Evolutionary conservation across 2,329 filamentous ascomycete genomes (phyloP).

Genomic region (Acrocalymma vagum): DNA sequence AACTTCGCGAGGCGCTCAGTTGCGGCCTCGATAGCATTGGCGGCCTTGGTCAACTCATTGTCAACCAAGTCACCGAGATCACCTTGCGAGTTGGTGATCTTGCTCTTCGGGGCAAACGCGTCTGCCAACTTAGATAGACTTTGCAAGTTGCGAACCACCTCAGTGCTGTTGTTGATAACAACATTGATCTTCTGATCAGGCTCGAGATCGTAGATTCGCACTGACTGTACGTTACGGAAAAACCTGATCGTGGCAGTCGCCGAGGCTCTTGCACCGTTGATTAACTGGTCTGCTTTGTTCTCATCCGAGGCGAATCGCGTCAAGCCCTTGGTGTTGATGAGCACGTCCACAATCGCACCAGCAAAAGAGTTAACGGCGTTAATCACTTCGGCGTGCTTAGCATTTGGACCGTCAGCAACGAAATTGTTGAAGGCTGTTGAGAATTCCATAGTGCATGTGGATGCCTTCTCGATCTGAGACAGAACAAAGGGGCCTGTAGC

Average conservation of each 20-base stretch:
- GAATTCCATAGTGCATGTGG: conserved; percentile 93
- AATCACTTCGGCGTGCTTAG: conserved; percentile 88
- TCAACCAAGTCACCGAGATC: conserved; percentile 95
- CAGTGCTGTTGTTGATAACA: conserved; percentile 95
- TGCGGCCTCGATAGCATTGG: conserved; percentile 92
- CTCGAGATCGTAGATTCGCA: conserved; percentile 90
- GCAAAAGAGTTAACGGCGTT: conserved; percentile 91
- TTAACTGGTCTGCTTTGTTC: conserved; percentile 87
- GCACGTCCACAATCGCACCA: conserved; percentile 89
- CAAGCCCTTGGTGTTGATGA: conserved; percentile 95
- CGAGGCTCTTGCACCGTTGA: conserved; percentile 82
- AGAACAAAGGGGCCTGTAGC: conserved; percentile 93
- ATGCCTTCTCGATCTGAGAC: conserved; percentile 97
- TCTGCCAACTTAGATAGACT: conserved; percentile 93
- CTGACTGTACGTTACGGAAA: conserved; percentile 93
- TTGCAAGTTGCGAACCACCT: conserved; percentile 93
- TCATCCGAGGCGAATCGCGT: conserved; percentile 93
- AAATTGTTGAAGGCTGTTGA: conserved; percentile 98
- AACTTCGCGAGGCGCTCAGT: conserved; percentile 89
- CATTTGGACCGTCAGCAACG: conserved; percentile 94
- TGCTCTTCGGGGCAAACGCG: conserved; percentile 87
- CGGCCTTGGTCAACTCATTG: conserved; percentile 88
- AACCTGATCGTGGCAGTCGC: conserved; percentile 90
- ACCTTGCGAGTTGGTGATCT: conserved; percentile 78
- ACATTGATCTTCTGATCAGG: conserved; percentile 94